phyloP scores from a whole-genome alignment of 2,329 filamentous ascomycete species.

The Hymenoscyphus occultus region DNA sequence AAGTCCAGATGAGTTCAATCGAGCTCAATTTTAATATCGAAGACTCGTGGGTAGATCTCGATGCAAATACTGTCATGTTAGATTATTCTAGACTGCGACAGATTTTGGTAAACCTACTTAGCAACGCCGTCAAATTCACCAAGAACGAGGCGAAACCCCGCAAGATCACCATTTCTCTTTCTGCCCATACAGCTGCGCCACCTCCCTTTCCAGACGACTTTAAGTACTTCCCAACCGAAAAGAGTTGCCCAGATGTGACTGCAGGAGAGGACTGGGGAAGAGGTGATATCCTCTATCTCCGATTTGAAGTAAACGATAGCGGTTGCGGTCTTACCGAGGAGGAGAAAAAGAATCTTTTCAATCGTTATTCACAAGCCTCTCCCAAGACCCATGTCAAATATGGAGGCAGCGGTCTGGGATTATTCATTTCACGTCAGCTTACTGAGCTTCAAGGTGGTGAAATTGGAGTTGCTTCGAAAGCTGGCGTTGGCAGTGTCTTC shows the following conservation, averaged over 20 bases:
- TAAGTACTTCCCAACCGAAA: constrained; percentile 49
- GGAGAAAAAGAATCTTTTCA: constrained; percentile 72
- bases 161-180: constrained; percentile 42
- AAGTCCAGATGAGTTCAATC: constrained; percentile 64
- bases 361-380: constrained; percentile 76
- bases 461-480: constrained; percentile 67
- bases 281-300: constrained; percentile 67
- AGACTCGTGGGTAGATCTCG: constrained; percentile 59
- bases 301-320: constrained; percentile 72
- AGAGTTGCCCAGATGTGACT: constrained; percentile 41
- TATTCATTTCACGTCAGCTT: constrained; percentile 75
- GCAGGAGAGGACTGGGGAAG: constrained; percentile 60
- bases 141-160: constrained; percentile 56
- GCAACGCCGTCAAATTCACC: constrained; percentile 64
- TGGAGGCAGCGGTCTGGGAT: constrained; percentile 71
- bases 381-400: constrained; percentile 76
- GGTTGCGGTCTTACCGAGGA: constrained; percentile 68
- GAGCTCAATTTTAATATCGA: constrained; percentile 65
- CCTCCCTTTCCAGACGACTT: constrained; percentile 47
- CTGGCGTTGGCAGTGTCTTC: constrained; percentile 69
- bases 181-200: constrained; percentile 33
- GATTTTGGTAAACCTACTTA: constrained; percentile 73
- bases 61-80: constrained; percentile 66
- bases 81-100: constrained; percentile 72
- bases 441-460: constrained; percentile 74